phyloP scores from a whole-genome alignment of 495 filamentous ascomycete genomes.

The Daldinia childiae region DNA sequence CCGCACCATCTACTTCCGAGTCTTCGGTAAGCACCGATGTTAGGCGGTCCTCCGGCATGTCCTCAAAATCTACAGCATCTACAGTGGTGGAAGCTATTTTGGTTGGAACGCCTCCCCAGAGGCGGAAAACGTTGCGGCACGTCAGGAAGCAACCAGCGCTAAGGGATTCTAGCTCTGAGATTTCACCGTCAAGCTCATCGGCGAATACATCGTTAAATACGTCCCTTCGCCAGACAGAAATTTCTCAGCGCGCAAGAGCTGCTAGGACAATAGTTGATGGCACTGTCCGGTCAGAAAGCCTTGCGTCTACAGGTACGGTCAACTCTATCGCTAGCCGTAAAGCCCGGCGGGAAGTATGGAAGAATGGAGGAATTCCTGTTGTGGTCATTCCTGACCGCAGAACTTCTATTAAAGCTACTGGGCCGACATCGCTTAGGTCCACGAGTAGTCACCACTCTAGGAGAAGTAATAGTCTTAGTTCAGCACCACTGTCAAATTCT shows the following conservation, averaged over 20 bases:
- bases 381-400: constrained; percentile 75
- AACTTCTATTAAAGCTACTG: constrained; percentile 68
- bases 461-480: constrained; percentile 56
- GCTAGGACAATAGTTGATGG: constrained; percentile 30
- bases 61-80: constrained; percentile 67
- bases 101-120: constrained; percentile 67
- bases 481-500: constrained; percentile 50
- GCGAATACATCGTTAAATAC: constrained; percentile 50
- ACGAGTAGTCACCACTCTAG: constrained; percentile 61
- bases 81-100: constrained; percentile 77
- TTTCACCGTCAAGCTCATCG: constrained; percentile 61
- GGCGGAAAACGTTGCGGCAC: constrained; percentile 71
- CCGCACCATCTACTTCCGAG: constrained; percentile 51
- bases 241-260: constrained; percentile 36
- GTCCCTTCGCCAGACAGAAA: constrained; percentile 45
- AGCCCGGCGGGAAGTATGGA: constrained; percentile 64
- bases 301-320: constrained; percentile 66
- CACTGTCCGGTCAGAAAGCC: constrained; percentile 63
- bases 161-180: constrained; percentile 63
- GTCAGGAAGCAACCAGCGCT: constrained; percentile 67
- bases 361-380: constrained; percentile 69
- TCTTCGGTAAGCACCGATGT: constrained; percentile 58
- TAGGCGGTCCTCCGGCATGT: constrained; percentile 68
- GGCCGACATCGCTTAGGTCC: constrained; percentile 61
- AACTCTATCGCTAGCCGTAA: constrained; percentile 64